A percentile compares a stretch with the other conserved stretches of the same genome.
Evolutionary conservation across 768 basidiomycete species (phyloP).

Genomic region (Mycena vitilis): DNA sequence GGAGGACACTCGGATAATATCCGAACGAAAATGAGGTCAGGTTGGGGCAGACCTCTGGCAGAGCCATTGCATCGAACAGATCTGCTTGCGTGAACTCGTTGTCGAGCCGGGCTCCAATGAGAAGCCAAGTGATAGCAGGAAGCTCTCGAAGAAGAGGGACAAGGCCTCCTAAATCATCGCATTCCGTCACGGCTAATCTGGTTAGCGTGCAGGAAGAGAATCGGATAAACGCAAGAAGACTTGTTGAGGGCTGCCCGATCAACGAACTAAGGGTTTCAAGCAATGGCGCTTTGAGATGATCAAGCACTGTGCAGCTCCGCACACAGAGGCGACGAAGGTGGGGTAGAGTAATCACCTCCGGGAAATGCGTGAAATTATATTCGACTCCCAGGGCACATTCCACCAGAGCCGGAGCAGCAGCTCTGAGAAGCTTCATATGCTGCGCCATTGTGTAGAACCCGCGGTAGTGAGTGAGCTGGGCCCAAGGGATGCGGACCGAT

Average conservation of each 20-base stretch:
- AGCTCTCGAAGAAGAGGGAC: too few relatives aligned
- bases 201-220: not conserved
- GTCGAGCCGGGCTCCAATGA: too few relatives aligned
- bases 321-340: not conserved
- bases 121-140: too few relatives aligned
- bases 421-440: not conserved
- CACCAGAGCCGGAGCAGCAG: not conserved
- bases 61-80: not conserved
- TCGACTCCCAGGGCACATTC: not conserved
- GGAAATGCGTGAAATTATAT: too few relatives aligned
- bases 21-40: not conserved
- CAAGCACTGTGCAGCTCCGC: not conserved
- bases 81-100: too few relatives aligned
- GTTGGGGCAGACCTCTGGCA: not conserved
- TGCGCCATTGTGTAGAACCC: not conserved
- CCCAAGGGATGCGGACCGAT: not conserved
- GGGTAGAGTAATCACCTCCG: not conserved
- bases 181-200: not conserved
- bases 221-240: not conserved
- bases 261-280: not conserved
- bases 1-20: too few relatives aligned
- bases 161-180: too few relatives aligned
- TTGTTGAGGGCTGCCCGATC: not conserved
- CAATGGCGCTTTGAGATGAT: not conserved
- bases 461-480: slow-evolving; percentile 4